Base-by-base conservation (phyloP, 129 eudicot species). In the Deinandra increscens region DNA sequence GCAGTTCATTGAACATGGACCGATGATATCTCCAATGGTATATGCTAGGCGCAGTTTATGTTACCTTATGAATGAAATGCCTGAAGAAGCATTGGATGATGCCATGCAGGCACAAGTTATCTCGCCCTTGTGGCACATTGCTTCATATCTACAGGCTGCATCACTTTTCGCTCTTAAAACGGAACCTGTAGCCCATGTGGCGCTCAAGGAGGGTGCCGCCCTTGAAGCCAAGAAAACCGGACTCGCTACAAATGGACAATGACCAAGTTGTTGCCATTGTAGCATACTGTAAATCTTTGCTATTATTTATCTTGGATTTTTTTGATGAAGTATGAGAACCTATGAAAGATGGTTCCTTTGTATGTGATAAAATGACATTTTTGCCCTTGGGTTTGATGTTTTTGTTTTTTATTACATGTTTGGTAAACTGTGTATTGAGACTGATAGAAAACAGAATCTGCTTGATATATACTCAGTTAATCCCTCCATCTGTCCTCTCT, bases 51-150 rank as follows among this genome's bases (percentile, higher is more conserved):
- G 95, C 3, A 82, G 95, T 68, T 74, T 85, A 49, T 78, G 81
- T 5, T 73, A 88, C 69, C 78, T 88, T 29, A 77, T 88, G 84
- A 71, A 71, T 37, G 77, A 83, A 60, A 81, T 69, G 79, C 83
- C 88, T 33, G 86, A 81, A 62, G 88, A 83, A 75, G 95, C 95
- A 0, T 67, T 87, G 13, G 66, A 73, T 9, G 95, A 87, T 61
- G 91, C 95, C 54, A 82, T 88, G 90, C 91, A 88, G 76, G 91
- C 91, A 2, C 88, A 83, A 51, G 82, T 83, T 8, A 61, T 83
- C 23, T 83, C 85, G 7, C 91, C 91, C 23, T 85, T 79, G 17
- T 88, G 89, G 91, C 82, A 84, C 65, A 85, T 80, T 15, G 96
- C 88, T 17, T 79, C 82, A 1, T 85, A 81, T 74, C 72, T 85